A percentile compares a stretch with the other conserved stretches of the same genome.
phyloP scores from a whole-genome alignment of 2,329 filamentous ascomycete genomes.

The Penicillium hordei region DNA sequence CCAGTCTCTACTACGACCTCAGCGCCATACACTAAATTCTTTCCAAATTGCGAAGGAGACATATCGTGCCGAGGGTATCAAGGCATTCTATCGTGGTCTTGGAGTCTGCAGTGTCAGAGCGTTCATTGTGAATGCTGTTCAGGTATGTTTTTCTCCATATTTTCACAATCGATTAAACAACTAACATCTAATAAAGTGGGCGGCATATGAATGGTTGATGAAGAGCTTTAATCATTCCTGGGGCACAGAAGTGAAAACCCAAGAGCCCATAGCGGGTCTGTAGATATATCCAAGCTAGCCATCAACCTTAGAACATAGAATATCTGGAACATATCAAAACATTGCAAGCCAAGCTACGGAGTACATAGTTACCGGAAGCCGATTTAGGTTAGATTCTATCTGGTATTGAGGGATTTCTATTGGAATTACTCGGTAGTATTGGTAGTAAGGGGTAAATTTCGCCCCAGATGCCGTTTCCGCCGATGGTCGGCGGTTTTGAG shows the following conservation, averaged over 20 bases:
- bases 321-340: background rate
- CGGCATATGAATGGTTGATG: slow-evolving; percentile 89
- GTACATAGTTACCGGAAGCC: slow-evolving; percentile 20
- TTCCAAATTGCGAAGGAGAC: slow-evolving; percentile 64
- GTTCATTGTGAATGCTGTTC: slow-evolving; percentile 90
- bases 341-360: slow-evolving; percentile 8
- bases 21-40: slow-evolving; percentile 49
- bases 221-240: slow-evolving; percentile 33
- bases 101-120: slow-evolving; percentile 80
- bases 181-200: slow-evolving; percentile 62
- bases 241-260: slow-evolving; percentile 6
- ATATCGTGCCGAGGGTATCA: slow-evolving; percentile 63
- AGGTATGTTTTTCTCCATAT: slow-evolving; percentile 42
- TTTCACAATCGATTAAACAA: slow-evolving; percentile 6
- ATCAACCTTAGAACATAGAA: background rate
- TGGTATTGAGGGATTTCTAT: slow-evolving; percentile 32
- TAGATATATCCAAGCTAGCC: background rate
- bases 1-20: slow-evolving; percentile 23
- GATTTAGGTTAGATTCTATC: slow-evolving; percentile 25
- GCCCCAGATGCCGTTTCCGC: slow-evolving; percentile 22
- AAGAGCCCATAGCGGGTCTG: background rate
- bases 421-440: slow-evolving; percentile 26
- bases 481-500: slow-evolving; percentile 32
- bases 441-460: slow-evolving; percentile 35
- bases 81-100: slow-evolving; percentile 71